phyloP scores from a whole-genome alignment of 257 asterid genomes.

The Forsythia suspensa region DNA sequence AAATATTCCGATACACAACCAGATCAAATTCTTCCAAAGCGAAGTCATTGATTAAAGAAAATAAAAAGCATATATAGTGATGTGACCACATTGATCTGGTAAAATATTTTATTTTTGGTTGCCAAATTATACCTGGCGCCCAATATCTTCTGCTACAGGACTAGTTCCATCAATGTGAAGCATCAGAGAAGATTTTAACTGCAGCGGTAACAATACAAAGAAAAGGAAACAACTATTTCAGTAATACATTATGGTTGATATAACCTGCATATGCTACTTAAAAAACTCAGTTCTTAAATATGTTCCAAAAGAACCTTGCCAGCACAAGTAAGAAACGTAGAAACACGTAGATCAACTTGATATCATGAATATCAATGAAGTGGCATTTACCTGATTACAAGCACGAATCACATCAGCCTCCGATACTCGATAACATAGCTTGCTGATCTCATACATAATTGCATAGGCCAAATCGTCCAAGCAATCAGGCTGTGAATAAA shows the following conservation, averaged over 20 bases:
- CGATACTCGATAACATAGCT: slow-evolving; percentile 64
- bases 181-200: slow-evolving; percentile 90
- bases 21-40: neutral
- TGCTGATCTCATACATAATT: slow-evolving; percentile 73
- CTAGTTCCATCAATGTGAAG: slow-evolving; percentile 97
- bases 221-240: neutral
- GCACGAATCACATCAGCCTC: slow-evolving; percentile 86
- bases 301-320: neutral
- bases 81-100: neutral
- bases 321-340: neutral
- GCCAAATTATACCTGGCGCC: slow-evolving; percentile 74
- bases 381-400: slow-evolving; percentile 66
- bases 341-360: neutral
- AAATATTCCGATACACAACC: neutral
- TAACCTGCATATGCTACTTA: no score
- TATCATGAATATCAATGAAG: neutral
- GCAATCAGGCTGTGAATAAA: slow-evolving; percentile 67
- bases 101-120: neutral
- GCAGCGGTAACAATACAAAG: slow-evolving; percentile 7
- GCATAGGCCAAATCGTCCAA: slow-evolving; percentile 79
- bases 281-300: no score
- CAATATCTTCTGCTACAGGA: slow-evolving; percentile 93
- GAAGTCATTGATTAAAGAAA: neutral
- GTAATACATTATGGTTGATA: neutral
- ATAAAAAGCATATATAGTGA: neutral